Evolutionary conservation across 2,329 filamentous ascomycete genomes (phyloP), one percentile per base, ranked within the genome.

Genomic region (Paradendryphiella salina): DNA sequence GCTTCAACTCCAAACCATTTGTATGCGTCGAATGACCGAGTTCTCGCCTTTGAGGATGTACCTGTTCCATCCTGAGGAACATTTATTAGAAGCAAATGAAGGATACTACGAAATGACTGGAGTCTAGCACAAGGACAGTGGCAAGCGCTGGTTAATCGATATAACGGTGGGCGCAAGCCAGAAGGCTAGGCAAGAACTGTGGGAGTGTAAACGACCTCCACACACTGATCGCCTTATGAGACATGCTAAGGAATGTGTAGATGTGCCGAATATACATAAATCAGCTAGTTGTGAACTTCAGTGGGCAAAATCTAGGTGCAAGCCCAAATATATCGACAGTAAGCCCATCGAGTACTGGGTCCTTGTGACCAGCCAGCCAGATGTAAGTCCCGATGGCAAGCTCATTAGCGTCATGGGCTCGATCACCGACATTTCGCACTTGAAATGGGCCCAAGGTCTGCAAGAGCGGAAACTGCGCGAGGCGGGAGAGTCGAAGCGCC

Each of bases 41-140:
- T 52, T 69, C 13, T 69, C 68, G 1, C 68, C 68, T 20, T 48
- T 69, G 5, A 68, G 67, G 32, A 70, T 71, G 68, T 68, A 64
- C 20, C 52, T 70, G 1, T 68, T 64, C 46, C 71, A 65, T 17
- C 69, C 72, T 0, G 74, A 77, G 31, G 76, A 75, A 4, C 64
- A 76, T 2, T 56, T 80, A 4, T 46, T 68, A 8, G 67, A 71
- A 48, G 76, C 71, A 2, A 80, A 80, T 29, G 75, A 78, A 2
- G 73, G 73, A 3, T 80, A 76, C 53, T 80, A 75, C 46, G 75
- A 78, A 28, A 76, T 80, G 73, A 79, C 75, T 0, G 76, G 76
- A 0, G 73, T 76, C 32, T 60, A 63, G 0, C 63, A 73, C 18
- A 74, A 77, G 2, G 57, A 63, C 0, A 63, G 74, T 7, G 69